Percentiles rank a stretch among this genome's conserved stretches.
These are phyloP conservation scores for Mycena metata DNA, from an alignment of 768 basidiomycete species.

Conservation along the genomic window DNA sequence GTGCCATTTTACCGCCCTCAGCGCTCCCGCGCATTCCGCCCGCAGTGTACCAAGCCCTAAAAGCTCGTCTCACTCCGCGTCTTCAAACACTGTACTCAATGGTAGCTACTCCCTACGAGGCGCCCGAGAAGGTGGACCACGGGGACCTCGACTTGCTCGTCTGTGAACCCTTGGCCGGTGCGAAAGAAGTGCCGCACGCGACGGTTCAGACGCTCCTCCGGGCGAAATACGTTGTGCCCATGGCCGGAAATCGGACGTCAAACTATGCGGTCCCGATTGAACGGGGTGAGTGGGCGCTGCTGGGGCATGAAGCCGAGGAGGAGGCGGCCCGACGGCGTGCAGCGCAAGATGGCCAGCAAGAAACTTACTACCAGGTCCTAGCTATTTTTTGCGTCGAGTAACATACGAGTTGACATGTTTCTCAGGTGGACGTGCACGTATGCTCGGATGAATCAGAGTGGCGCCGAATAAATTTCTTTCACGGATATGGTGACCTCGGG, in stretches of 20 bases:
- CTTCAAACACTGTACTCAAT: conserved; percentile 62
- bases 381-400: background rate
- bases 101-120: conserved; percentile 71
- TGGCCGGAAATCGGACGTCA: conserved; percentile 68
- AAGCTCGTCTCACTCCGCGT: conserved; percentile 57
- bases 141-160: conserved; percentile 82
- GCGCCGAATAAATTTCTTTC: conserved; percentile 66
- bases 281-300: conserved; percentile 53
- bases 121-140: conserved; percentile 73
- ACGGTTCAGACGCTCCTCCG: conserved; percentile 57
- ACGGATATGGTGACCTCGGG: conserved; percentile 79
- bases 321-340: conserved; percentile 46
- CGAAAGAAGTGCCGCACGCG: conserved; percentile 49
- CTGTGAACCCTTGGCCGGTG: conserved; percentile 53
- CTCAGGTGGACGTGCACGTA: conserved; percentile 75
- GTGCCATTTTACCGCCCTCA: conserved; percentile 53
- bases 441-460: conserved; percentile 65
- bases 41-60: conserved; percentile 64
- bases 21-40: conserved; percentile 75
- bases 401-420: conserved; percentile 1
- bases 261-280: conserved; percentile 70
- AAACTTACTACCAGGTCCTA: conserved; percentile 60
- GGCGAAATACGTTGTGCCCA: conserved; percentile 60
- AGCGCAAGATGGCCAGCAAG: conserved; percentile 39
- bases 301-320: conserved; percentile 49